Conservation (phyloP, 2,329 filamentous ascomycete genomes). For the Juglanconis oblonga region DNA sequence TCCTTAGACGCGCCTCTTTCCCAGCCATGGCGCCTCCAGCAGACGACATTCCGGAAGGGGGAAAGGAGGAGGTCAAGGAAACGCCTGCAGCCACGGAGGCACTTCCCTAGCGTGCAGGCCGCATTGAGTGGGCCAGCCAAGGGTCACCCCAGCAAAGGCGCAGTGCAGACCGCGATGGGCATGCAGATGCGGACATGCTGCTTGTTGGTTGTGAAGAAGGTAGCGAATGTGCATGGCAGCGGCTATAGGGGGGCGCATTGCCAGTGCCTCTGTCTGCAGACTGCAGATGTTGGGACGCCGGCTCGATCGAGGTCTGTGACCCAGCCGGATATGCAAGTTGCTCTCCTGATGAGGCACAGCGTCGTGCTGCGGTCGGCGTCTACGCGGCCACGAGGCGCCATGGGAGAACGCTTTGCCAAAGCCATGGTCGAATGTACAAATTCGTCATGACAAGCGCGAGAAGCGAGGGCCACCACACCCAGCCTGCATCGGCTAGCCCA, state of each 20-base stretch:
- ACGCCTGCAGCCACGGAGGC: constrained; percentile 17
- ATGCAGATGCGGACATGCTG: constrained; percentile 4
- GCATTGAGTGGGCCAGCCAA: constrained; percentile 14
- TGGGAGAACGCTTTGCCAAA: neutral
- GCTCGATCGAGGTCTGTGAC: neutral
- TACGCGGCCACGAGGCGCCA: neutral
- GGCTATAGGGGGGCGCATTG: neutral
- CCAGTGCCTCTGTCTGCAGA: neutral
- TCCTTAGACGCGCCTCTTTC: constrained; percentile 3
- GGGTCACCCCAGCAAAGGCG: constrained; percentile 7
- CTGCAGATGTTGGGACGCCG: constrained; percentile 1
- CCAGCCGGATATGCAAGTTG: neutral
- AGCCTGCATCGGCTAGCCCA: too few relatives aligned
- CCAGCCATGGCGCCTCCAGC: constrained; percentile 2
- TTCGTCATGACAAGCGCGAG: neutral
- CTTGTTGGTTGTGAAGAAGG: constrained; percentile 4
- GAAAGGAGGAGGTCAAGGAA: constrained; percentile 8
- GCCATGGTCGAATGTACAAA: neutral
- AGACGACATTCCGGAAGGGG: constrained; percentile 13
- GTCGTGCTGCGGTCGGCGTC: neutral
- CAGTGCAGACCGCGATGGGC: neutral
- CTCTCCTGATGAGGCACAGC: neutral
- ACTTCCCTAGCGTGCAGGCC: constrained; percentile 18
- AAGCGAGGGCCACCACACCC: neutral
- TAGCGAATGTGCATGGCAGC: neutral